phyloP scores from a whole-genome alignment of 2,329 filamentous ascomycete genomes.

The Calonectria fujianensis region DNA sequence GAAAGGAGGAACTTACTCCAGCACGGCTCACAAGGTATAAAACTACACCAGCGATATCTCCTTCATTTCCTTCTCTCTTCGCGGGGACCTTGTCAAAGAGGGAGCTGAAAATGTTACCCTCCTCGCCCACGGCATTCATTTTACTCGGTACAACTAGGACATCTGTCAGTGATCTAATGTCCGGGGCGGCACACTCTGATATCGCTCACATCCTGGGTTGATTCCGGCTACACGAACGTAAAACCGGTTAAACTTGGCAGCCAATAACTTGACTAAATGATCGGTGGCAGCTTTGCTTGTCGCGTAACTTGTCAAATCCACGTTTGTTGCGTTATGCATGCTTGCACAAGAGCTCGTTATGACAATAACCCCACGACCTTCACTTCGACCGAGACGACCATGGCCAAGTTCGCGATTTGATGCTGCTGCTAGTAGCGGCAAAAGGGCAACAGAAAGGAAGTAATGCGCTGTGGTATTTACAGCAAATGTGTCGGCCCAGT shows the following conservation, averaged over 20 bases:
- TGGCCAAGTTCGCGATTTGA: slow-evolving; percentile 55
- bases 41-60: slow-evolving; percentile 57
- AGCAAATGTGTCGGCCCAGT: slow-evolving; percentile 68
- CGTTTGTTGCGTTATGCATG: slow-evolving; percentile 71
- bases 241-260: slow-evolving; percentile 65
- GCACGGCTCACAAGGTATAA: slow-evolving; percentile 58
- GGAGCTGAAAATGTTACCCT: slow-evolving; percentile 57
- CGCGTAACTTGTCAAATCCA: slow-evolving; percentile 71
- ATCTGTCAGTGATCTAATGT: not conserved
- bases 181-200: no score
- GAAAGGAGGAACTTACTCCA: slow-evolving; percentile 48
- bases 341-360: slow-evolving; percentile 72
- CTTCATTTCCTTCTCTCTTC: slow-evolving; percentile 55
- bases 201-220: slow-evolving; percentile 58
- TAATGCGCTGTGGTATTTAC: slow-evolving; percentile 71
- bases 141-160: slow-evolving; percentile 58
- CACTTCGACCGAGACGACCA: slow-evolving; percentile 57
- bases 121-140: slow-evolving; percentile 59
- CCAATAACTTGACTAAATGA: slow-evolving; percentile 69
- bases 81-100: slow-evolving; percentile 59
- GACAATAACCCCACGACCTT: slow-evolving; percentile 67
- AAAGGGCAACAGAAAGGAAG: slow-evolving; percentile 67
- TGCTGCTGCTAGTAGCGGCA: slow-evolving; percentile 65
- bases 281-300: slow-evolving; percentile 71
- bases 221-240: slow-evolving; percentile 59